These are phyloP conservation scores for Fusarium sp. DNA, from an alignment of 2,329 filamentous ascomycete species.

Conservation along the genomic window DNA sequence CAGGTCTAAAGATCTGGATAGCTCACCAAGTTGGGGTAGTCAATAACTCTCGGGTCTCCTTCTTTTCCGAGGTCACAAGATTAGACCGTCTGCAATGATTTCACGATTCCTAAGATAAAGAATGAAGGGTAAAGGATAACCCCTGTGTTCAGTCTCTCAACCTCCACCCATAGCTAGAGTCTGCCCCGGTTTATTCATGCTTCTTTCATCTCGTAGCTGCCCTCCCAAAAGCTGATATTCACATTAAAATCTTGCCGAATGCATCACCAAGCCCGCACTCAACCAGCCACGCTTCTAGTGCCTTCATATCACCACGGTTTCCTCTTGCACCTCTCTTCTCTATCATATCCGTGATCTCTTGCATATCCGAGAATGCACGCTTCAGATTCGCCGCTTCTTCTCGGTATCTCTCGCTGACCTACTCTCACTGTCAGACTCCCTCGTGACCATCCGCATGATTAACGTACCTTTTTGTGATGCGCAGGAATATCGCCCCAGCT, in stretches of 20 bases:
- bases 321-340: slow-evolving; percentile 60
- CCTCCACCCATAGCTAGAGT: accelerated
- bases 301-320: slow-evolving; percentile 64
- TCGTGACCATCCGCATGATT: too few relatives aligned
- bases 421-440: background rate
- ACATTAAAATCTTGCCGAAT: slow-evolving; percentile 43
- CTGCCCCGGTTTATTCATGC: background rate
- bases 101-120: too few relatives aligned
- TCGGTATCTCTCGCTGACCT: slow-evolving; percentile 62
- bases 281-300: slow-evolving; percentile 60
- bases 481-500: slow-evolving; percentile 71
- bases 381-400: slow-evolving; percentile 48
- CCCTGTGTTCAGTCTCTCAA: background rate
- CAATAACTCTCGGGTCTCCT: background rate
- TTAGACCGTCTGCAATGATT: background rate
- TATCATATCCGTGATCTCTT: slow-evolving; percentile 63
- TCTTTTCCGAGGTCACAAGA: too few relatives aligned
- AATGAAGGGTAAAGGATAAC: accelerated
- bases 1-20: background rate
- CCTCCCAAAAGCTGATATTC: background rate
- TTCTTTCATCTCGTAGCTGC: background rate
- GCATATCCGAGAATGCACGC: slow-evolving; percentile 65
- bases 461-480: slow-evolving; percentile 61
- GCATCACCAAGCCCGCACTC: slow-evolving; percentile 46
- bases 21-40: background rate